phyloP scores from a whole-genome alignment of 805 yeast genomes.

The Wickerhamiella musiphila region DNA sequence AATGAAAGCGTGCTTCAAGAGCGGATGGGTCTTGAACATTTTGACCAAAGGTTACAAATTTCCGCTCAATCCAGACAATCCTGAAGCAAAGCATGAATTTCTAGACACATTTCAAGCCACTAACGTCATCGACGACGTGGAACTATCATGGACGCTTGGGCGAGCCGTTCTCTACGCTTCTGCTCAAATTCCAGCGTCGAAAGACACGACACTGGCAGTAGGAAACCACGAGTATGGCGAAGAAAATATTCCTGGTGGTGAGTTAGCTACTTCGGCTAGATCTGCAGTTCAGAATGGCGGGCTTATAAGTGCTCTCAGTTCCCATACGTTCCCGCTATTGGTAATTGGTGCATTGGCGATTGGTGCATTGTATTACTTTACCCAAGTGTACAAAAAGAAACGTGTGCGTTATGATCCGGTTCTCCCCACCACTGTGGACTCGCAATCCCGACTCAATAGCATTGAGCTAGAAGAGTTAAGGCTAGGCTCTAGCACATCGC shows the following conservation, averaged over 20 bases:
- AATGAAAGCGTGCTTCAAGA: slow-evolving; percentile 76
- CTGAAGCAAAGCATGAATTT: slow-evolving; percentile 18
- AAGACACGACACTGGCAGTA: slow-evolving; percentile 6
- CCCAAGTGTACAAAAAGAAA: slow-evolving; percentile 1
- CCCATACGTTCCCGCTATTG: not conserved
- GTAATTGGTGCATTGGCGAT: not conserved
- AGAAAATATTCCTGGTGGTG: slow-evolving; percentile 16
- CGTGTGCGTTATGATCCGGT: not conserved
- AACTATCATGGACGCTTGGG: slow-evolving; percentile 91
- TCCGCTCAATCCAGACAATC: slow-evolving; percentile 30
- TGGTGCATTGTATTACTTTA: not conserved
- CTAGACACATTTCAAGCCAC: slow-evolving; percentile 66
- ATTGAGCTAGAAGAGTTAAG: not conserved
- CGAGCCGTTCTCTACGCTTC: slow-evolving; percentile 71
- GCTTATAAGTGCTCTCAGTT: not conserved
- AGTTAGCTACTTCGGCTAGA: slow-evolving; percentile 5
- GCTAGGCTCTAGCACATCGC: slow-evolving; percentile 1
- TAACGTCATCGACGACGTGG: slow-evolving; percentile 62
- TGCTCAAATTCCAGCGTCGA: slow-evolving; percentile 31
- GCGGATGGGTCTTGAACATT: slow-evolving; percentile 81
- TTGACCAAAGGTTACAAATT: slow-evolving; percentile 84
- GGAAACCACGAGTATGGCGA: slow-evolving; percentile 11
- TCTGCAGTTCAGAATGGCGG: not conserved
- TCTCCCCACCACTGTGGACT: not conserved
- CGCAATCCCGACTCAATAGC: not conserved